Conservation (phyloP, 768 basidiomycete species). For the Leccinum incarnatum region DNA sequence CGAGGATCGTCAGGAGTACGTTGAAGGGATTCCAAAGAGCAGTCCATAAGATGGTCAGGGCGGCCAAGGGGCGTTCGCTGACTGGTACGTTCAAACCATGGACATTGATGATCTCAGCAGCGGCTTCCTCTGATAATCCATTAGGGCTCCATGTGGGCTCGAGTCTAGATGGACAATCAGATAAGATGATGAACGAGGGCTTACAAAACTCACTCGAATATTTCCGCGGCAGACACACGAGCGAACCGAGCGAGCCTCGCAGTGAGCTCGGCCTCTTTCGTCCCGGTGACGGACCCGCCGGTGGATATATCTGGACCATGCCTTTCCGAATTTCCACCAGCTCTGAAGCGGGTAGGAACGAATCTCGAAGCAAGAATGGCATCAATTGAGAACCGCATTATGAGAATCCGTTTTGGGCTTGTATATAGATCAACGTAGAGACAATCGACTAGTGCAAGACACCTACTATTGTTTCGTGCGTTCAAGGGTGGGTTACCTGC, state of each 20-base stretch:
- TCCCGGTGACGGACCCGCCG: slow-evolving; percentile 1
- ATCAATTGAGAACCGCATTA: slow-evolving; percentile 23
- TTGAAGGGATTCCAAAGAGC: slow-evolving; percentile 38
- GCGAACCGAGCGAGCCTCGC: slow-evolving; percentile 28
- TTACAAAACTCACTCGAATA: slow-evolving; percentile 24
- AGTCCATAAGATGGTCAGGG: slow-evolving; percentile 28
- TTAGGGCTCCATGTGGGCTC: slow-evolving; percentile 25
- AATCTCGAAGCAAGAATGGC: slow-evolving; percentile 21
- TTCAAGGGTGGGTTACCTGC: slow-evolving; percentile 32
- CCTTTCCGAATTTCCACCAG: slow-evolving; percentile 10
- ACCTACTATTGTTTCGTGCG: slow-evolving; percentile 17
- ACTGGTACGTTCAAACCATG: slow-evolving; percentile 31
- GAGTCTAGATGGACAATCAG: slow-evolving; percentile 16
- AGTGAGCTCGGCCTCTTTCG: slow-evolving; percentile 23
- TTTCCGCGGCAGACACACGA: slow-evolving; percentile 17
- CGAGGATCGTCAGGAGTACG: slow-evolving; percentile 31
- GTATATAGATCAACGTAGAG: slow-evolving; percentile 6
- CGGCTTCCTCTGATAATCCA: slow-evolving; percentile 24
- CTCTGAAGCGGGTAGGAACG: slow-evolving; percentile 23
- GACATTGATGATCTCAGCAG: slow-evolving; percentile 15
- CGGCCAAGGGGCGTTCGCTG: slow-evolving; percentile 30
- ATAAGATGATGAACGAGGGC: neutral
- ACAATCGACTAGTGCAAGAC: neutral
- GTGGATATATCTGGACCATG: slow-evolving; percentile 26
- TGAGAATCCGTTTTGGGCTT: slow-evolving; percentile 13